Base-by-base conservation (phyloP, 2,329 filamentous ascomycete species). In the Sclerotinia spermophila region DNA sequence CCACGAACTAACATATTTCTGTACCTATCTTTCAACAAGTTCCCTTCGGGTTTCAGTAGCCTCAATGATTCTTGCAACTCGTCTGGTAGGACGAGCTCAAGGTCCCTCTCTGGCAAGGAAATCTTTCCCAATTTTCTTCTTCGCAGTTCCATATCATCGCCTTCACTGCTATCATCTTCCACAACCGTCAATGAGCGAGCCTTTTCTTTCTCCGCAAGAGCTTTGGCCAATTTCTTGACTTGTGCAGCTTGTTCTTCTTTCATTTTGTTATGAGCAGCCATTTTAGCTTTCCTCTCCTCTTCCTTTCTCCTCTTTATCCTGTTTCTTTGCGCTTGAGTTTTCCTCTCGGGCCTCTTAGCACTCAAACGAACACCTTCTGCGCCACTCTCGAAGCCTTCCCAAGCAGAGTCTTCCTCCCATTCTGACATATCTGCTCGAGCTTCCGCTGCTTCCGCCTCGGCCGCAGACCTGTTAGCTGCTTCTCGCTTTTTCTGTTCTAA, bases 41-140 rank as follows among this genome's bases (percentile, higher is more conserved):
- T 98, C n/a, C 96, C 96, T 81, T 99, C 96, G 0, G 96, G 96
- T 81, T 95, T 97, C 74, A 97, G 82, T 78, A 94, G 81, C 78
- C 96, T 82, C 78, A 97, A 82, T 65, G 93, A 90, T 78, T 97
- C 88, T 81, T 97, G 86, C 78, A 96, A 81, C 83, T 99, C 88
- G 82, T 98, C 89, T 55, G 93, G 87, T 72, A 97, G 81, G 73
- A 97, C 85, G 76, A 97, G 80, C 81, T 97, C 89, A 77, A 98
- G 83, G 73, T 92, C 84, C 80, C 92, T 92, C 79, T 96, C 90
- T 0, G 93, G 94, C 59, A 96, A 82, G 75, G 87, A 88, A 78
- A 85, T 83, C 79, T 92, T 91, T 77, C 93, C 93, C 33, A 97
- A 86, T 77, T 90, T 89, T 79, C 87, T 89, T 74, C 90, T 87